phyloP scores from a whole-genome alignment of 345 rosid species.

The Excoecaria agallocha region DNA sequence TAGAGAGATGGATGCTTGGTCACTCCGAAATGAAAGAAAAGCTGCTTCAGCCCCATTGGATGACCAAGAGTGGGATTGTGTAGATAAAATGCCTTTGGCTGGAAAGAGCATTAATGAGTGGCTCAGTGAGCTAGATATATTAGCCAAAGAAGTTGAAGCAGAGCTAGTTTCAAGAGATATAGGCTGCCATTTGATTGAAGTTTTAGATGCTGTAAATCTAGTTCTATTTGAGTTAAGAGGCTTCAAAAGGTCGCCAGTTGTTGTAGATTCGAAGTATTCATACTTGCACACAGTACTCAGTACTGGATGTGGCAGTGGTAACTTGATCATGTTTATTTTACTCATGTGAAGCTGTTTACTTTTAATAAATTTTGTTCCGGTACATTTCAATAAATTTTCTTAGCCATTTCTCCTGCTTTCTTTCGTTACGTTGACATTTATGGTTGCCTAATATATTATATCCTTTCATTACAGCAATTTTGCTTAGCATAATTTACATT shows the following conservation, averaged over 20 bases:
- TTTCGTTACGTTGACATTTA: slow-evolving; percentile 1
- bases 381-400: not conserved
- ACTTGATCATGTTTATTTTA: slow-evolving; percentile 23
- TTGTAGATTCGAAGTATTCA: slow-evolving; percentile 59
- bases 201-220: slow-evolving; percentile 75
- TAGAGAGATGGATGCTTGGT: slow-evolving; percentile 57
- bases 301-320: slow-evolving; percentile 81
- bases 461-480: slow-evolving; percentile 57
- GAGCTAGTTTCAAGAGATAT: slow-evolving; percentile 76
- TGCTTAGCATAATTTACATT: slow-evolving; percentile 86
- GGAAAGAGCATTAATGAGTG: slow-evolving; percentile 65
- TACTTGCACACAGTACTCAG: slow-evolving; percentile 76
- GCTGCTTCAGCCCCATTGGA: slow-evolving; percentile 34
- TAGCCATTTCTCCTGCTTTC: not conserved
- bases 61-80: slow-evolving; percentile 38
- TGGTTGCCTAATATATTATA: slow-evolving; percentile 11
- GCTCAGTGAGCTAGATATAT: slow-evolving; percentile 58
- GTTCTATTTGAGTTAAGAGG: slow-evolving; percentile 79
- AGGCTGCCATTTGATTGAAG: slow-evolving; percentile 72
- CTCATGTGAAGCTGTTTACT: slow-evolving; percentile 3
- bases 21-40: slow-evolving; percentile 48
- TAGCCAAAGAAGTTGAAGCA: slow-evolving; percentile 80
- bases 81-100: slow-evolving; percentile 58
- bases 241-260: slow-evolving; percentile 67
- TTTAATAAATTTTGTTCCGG: not conserved